Conservation (phyloP, 768 basidiomycete species). For the Termitomyces sp. region DNA sequence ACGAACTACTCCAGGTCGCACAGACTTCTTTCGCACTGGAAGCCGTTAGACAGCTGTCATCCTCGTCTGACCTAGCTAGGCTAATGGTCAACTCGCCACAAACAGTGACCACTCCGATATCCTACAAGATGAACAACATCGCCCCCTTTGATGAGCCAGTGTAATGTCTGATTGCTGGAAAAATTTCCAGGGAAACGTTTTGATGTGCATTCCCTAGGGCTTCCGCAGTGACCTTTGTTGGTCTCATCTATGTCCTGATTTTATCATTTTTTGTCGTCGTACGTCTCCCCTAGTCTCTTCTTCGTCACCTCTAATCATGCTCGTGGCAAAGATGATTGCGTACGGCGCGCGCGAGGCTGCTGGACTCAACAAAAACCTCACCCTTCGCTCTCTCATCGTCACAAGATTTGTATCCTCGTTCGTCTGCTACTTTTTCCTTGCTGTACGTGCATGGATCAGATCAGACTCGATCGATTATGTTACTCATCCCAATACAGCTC, state of each 20-base stretch:
- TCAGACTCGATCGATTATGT: background rate
- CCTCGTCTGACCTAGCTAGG: constrained; percentile 13
- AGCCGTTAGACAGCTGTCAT: constrained; percentile 16
- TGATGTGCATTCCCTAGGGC: constrained; percentile 28
- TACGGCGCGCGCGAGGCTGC: constrained; percentile 31
- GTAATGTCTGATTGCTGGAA: constrained; percentile 33
- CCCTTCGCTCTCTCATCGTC: constrained; percentile 24
- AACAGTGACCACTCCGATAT: constrained; percentile 42
- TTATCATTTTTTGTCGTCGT: constrained; percentile 30
- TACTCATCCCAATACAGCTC: constrained; percentile 26
- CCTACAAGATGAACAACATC: constrained; percentile 42
- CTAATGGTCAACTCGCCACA: constrained; percentile 45
- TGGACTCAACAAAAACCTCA: constrained; percentile 27
- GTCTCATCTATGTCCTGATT: constrained; percentile 51
- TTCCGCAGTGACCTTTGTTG: constrained; percentile 47
- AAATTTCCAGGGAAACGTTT: background rate
- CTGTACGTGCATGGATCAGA: constrained; percentile 19
- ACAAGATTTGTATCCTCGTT: constrained; percentile 28
- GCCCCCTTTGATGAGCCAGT: constrained; percentile 57
- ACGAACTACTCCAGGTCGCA: constrained; percentile 9
- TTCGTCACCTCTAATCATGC: background rate
- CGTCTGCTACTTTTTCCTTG: constrained; percentile 29
- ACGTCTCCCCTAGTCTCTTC: constrained; percentile 8
- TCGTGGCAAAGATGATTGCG: constrained; percentile 13
- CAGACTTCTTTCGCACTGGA: constrained; percentile 22